phyloP scores from a whole-genome alignment of 2,329 filamentous ascomycete genomes.

The Coccinonectria pachysandricola region DNA sequence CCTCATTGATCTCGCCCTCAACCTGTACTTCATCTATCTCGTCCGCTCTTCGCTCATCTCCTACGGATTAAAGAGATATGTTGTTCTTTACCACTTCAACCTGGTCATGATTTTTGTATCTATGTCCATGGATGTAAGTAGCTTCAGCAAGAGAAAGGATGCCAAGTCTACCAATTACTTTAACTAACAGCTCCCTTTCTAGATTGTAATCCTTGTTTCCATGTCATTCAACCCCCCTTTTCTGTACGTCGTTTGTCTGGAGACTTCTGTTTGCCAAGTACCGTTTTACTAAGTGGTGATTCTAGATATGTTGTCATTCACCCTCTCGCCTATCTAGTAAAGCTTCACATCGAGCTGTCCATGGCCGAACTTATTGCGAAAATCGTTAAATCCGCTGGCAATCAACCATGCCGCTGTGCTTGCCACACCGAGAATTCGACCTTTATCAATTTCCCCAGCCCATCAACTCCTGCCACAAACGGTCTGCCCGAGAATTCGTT shows the following conservation, averaged over 20 bases:
- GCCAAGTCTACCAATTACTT: too few species aligned
- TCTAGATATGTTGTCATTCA: slow-evolving; percentile 15
- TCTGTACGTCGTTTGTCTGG: slow-evolving; percentile 13
- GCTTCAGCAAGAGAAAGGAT: too few species aligned
- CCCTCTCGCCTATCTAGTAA: slow-evolving; percentile 18
- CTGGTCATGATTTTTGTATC: slow-evolving; percentile 21
- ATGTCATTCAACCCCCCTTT: slow-evolving; percentile 16
- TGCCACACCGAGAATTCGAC: slow-evolving; percentile 15
- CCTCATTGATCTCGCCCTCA: slow-evolving; percentile 34
- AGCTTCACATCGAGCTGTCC: slow-evolving; percentile 17
- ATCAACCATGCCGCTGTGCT: slow-evolving; percentile 11
- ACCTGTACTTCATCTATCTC: slow-evolving; percentile 34
- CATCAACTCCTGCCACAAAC: too few species aligned
- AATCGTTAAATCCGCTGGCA: slow-evolving; percentile 14
- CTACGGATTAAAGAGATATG: slow-evolving; percentile 39
- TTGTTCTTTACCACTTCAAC: slow-evolving; percentile 30
- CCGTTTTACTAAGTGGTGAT: neutral
- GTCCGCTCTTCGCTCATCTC: slow-evolving; percentile 35
- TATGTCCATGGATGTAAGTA: slow-evolving; percentile 19
- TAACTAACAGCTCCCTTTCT: slow-evolving; percentile 2
- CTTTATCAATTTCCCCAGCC: too few species aligned
- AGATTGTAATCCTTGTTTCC: slow-evolving; percentile 15
- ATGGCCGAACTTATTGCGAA: slow-evolving; percentile 19
- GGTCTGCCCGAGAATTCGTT: too few species aligned
- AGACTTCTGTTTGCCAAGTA: too few species aligned